Evolutionary conservation across 179 eudicot genomes (phyloP), one percentile per base, ranked within the genome.

Genomic region (Patellifolia procumbens): DNA sequence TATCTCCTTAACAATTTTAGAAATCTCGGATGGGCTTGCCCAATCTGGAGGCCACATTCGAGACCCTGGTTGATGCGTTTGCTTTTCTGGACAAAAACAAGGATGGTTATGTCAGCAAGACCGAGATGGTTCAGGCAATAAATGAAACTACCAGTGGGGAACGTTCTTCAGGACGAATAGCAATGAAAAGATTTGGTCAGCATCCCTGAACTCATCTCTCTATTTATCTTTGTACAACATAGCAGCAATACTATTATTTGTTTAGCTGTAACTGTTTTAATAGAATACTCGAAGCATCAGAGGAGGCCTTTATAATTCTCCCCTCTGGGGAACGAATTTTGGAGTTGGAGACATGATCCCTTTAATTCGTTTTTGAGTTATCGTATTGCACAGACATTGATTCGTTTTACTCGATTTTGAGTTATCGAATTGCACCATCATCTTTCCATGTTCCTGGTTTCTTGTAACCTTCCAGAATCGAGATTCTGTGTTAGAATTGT

Each of bases 41-140:
- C 68, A 74, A 87, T 76, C 74, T 94, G 77, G 96, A 91, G 83
- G 88, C 86, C 20, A 91, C 97, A 67, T 90, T 94, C 77, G 97
- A 94, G 78, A 89, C 91, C 16, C 61, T 94, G 81, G 92, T 94
- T n/a, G 92, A 92, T 66, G 83, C 98, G 64, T 94, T 94, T 85
- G 94, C 87, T 74, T 94, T 91, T 81, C 75, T 94, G 88, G 98
- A 94, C 87, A 89, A 88, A 82, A 92, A 94, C 81, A 89, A 91
- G 85, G 96, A 94, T 84, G 98, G 98, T 11, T 85, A 92, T 83
- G 98, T 94, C 67, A 94, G 97, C 90, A 91, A 79, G 83, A 87
- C 48, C 68, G 97, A 94, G 88, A 94, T 94, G 98, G 71, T 88
- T 73, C 80, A 86, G 24, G 93, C 98, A 7, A 88, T 94, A 16